Evolutionary conservation across 768 basidiomycete genomes (phyloP), one percentile per base, ranked within the genome.

Genomic region (Flagelloscypha sp.): DNA sequence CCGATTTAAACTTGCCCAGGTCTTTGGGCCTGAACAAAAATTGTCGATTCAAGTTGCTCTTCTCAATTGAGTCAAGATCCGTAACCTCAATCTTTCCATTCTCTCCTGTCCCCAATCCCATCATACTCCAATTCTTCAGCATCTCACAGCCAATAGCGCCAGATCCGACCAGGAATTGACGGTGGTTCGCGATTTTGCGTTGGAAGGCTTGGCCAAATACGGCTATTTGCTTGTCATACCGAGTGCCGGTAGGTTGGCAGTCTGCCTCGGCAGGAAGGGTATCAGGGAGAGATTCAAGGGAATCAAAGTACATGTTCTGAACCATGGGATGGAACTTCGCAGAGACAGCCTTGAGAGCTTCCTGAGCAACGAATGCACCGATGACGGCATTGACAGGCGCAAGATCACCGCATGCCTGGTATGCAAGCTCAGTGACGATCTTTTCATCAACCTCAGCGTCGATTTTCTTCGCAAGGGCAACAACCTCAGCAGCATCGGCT

Each of bases 61-160:
- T 99, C 67, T 99, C 95, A 54, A 99, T 99, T 20, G 93, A 97
- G 58, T 99, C 95, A 49, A 99, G 60, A 58, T 99, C 95, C 5
- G 95, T 98, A 37, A 98, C 88, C 48, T 93, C 79, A 38, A 99
- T 86, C 34, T 70, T 61, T 7, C 87, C 95, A 27, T 78, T 68
- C 11, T 74, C 66, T 8, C 87, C 87, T 20, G 81, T 74, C 6
- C 76, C 93, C 30, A 99, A 65, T 42, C 95, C 95, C 72, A 98
- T 94, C 89, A 98, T 86, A 46, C 87, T 85, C 95, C 95, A 99
- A 60, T 98, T 99, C 70, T 99, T 99, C 50, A 99, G 64, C 95
- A 98, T 98, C 64, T 99, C 95, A 54, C 95, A 99, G 13, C 95
- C 95, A 55, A 99, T 98, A 23, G 95, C 95, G 29, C 95, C 95